Conservation (phyloP, 176 grass and related monocot species). For the Alloteropsis semialata region DNA sequence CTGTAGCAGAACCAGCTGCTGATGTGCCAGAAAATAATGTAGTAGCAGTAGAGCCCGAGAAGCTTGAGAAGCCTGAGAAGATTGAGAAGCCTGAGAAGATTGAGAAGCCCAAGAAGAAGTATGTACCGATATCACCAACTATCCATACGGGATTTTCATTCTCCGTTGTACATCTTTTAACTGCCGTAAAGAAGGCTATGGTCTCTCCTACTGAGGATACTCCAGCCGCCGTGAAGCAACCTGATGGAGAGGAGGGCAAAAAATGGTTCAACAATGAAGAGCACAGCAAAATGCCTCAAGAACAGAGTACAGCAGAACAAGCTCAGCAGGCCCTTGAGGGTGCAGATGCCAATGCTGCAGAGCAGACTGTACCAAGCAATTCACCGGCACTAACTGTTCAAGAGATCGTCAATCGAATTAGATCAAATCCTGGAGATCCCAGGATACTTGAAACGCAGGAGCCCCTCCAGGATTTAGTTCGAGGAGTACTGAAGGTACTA, state of each 20-base stretch:
- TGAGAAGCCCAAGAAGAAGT: slow-evolving; percentile 88
- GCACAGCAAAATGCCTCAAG: slow-evolving; percentile 41
- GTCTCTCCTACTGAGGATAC: slow-evolving; percentile 49
- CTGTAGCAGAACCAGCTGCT: slow-evolving; percentile 41
- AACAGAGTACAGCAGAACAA: slow-evolving; percentile 35
- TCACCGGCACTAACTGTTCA: slow-evolving; percentile 68
- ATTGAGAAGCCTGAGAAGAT: slow-evolving; percentile 55
- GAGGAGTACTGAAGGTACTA: slow-evolving; percentile 88
- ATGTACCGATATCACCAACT: slow-evolving; percentile 81
- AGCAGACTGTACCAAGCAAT: slow-evolving; percentile 30
- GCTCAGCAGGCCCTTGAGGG: slow-evolving; percentile 40
- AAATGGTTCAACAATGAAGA: slow-evolving; percentile 46
- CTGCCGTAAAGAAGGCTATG: slow-evolving; percentile 90
- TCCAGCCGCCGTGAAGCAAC: slow-evolving; percentile 26
- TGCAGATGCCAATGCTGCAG: slow-evolving; percentile 39
- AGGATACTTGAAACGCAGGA: slow-evolving; percentile 99
- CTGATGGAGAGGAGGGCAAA: slow-evolving; percentile 44
- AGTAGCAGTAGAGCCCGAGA: slow-evolving; percentile 63
- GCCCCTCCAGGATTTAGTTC: slow-evolving; percentile 91
- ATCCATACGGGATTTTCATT: slow-evolving; percentile 97
- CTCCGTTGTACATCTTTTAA: slow-evolving; percentile 92
- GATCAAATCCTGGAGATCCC: slow-evolving; percentile 82
- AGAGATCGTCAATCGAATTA: slow-evolving; percentile 79
- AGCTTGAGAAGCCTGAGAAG: slow-evolving; percentile 69
- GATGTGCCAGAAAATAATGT: slow-evolving; percentile 39